phyloP scores from a whole-genome alignment of 495 filamentous ascomycete species.

The Penicillium daleae region DNA sequence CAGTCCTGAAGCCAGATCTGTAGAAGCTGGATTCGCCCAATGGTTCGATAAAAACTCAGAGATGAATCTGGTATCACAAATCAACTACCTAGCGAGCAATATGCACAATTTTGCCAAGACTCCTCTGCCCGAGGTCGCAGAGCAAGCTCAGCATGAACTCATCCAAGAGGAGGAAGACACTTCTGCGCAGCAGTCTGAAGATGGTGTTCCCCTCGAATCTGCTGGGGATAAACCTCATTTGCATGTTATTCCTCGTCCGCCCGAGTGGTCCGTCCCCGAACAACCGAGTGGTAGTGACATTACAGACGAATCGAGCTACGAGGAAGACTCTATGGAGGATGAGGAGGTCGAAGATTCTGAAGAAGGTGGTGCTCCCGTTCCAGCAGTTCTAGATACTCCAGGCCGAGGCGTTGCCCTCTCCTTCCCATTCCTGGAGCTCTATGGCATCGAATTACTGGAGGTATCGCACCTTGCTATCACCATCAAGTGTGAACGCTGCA shows the following conservation, averaged over 20 bases:
- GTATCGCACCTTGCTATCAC: conserved; percentile 68
- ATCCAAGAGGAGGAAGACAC: background rate
- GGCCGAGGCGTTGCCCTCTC: conserved; percentile 77
- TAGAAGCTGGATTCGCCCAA: conserved; percentile 67
- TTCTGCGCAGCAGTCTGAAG: conserved; percentile 22
- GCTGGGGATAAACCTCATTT: conserved; percentile 64
- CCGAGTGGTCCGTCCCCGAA: conserved; percentile 69
- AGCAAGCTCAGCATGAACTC: conserved; percentile 21
- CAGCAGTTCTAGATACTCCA: conserved; percentile 38
- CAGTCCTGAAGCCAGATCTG: conserved; percentile 58
- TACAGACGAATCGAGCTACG: conserved; percentile 38
- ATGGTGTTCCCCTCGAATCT: conserved; percentile 10
- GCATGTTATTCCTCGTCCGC: conserved; percentile 76
- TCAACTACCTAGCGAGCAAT: conserved; percentile 79
- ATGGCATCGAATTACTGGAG: conserved; percentile 81
- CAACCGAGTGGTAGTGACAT: conserved; percentile 42
- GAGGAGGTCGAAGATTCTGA: conserved; percentile 50
- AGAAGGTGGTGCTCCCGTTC: conserved; percentile 45
- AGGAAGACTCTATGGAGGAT: conserved; percentile 28
- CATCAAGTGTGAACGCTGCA: conserved; percentile 85
- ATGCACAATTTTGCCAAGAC: conserved; percentile 69
- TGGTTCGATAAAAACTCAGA: conserved; percentile 60
- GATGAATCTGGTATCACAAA: conserved; percentile 68
- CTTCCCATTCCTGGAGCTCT: conserved; percentile 80
- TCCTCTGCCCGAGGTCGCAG: conserved; percentile 31